Evolutionary conservation across 345 rosid species (phyloP).

Genomic region (Rhodamnia argentea): DNA sequence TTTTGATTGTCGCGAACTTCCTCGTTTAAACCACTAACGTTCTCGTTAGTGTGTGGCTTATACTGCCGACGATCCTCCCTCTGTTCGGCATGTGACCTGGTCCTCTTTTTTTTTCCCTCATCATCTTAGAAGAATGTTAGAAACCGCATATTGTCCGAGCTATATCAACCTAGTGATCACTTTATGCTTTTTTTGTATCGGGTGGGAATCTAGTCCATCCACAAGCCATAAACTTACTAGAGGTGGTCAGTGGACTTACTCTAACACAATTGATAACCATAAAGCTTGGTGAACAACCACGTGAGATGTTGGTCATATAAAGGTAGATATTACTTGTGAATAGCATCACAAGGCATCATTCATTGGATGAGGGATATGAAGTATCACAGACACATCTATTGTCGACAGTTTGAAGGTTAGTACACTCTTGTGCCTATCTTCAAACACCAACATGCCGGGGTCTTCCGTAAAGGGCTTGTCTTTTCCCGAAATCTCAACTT

Average conservation of each 20-base stretch:
- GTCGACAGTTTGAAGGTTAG: neutral
- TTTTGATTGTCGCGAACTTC: neutral
- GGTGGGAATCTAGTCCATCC: neutral
- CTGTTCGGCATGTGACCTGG: accelerated
- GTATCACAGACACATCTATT: neutral
- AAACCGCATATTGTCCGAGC: neutral
- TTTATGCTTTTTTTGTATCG: neutral
- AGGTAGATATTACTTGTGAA: neutral
- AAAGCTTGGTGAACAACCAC: neutral
- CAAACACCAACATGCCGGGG: too few relatives aligned
- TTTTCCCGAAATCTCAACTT: too few relatives aligned
- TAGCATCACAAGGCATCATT: neutral
- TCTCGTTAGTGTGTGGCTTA: neutral
- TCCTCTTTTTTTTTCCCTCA: neutral
- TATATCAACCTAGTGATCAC: neutral
- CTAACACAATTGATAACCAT: neutral
- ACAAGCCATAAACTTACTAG: neutral
- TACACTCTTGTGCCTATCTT: neutral
- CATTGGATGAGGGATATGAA: neutral
- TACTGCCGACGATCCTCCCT: neutral
- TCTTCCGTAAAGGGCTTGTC: too few relatives aligned
- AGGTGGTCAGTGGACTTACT: neutral
- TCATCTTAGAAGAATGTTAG: neutral
- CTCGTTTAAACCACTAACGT: neutral
- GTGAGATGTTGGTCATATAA: neutral